Evolutionary conservation across 2,329 filamentous ascomycete species (phyloP), one percentile per base, ranked within the genome.

Genomic region (Arthrinium phaeospermum): DNA sequence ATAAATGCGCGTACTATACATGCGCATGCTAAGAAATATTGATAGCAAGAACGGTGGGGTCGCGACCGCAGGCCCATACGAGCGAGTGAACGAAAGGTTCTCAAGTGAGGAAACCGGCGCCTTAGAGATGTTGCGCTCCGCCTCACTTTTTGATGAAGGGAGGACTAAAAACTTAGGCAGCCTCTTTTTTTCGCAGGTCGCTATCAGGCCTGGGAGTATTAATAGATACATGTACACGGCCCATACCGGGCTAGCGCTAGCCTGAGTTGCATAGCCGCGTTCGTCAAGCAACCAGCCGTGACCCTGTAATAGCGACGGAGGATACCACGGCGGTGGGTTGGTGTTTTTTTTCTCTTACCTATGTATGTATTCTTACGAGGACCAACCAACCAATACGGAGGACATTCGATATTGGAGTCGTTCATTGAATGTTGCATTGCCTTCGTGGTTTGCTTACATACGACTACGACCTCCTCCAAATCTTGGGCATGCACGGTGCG

Each of bases 121-220:
- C 57, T 41, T 64, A 41, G 57, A 64, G 57, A 64, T 64, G 57
- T 64, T 64, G 57, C 57, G 34, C 57, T 64, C 19, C 57, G 57
- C 57, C 57, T 64, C 57, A 64, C 57, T 64, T 64, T 64, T 64
- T 64, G 34, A 13, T 24, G 13, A 61, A 34, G 16, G 30, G 12
- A 30, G 13, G 13, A 30, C 51, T 53, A 53, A 53, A 53, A 53
- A 16, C 16, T 16, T 45, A 16, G 13, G 19, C n/a, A 22, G 10
- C 22, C 27, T 30, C 27, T 30, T 30, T 30, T 30, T 49, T 49
- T 49, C 10, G 37, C 5, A 10, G 46, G 19, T 49, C 5, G 46
- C 27, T 57, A 30, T 30, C 51, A 14, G 13, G 19, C 3, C 10
- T 3, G 19, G 19, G 14, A 14, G 57, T 64, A 64, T 64, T 64